Evolutionary conservation across 2,329 filamentous ascomycete species (phyloP).

Genomic region (Diaporthe sp.): DNA sequence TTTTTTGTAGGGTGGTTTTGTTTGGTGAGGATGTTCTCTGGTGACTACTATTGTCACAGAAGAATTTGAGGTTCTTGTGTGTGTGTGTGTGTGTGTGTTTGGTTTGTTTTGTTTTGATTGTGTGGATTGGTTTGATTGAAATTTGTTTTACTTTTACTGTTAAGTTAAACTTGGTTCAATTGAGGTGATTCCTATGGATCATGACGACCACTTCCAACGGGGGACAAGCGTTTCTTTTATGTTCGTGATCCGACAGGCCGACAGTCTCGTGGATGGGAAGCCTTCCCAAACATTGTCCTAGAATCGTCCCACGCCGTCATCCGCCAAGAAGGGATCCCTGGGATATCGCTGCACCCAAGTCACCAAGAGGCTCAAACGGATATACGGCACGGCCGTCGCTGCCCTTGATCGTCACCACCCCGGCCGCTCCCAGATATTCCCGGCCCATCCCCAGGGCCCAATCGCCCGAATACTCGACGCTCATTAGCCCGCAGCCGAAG

Average conservation of each 20-base stretch:
- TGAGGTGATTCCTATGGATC: neutral
- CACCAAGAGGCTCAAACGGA: constrained; percentile 23
- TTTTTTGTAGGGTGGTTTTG: neutral
- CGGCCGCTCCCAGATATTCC: constrained; percentile 24
- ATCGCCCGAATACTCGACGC: constrained; percentile 2
- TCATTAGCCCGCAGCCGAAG: constrained; percentile 20
- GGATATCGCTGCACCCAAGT: neutral
- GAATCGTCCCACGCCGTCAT: constrained; percentile 26
- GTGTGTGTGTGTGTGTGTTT: neutral
- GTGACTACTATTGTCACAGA: constrained; percentile 11
- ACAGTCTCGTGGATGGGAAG: neutral
- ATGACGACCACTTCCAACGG: neutral
- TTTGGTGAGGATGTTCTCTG: neutral
- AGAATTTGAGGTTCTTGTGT: neutral
- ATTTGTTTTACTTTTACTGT: neutral
- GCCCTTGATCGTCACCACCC: constrained; percentile 13
- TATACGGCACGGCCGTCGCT: constrained; percentile 1
- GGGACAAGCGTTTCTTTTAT: constrained; percentile 18
- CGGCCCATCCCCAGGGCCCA: constrained; percentile 26
- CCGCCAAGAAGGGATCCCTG: constrained; percentile 5
- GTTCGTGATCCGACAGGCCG: neutral
- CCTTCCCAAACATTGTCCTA: constrained; percentile 17
- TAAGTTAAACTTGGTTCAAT: constrained; percentile 24
- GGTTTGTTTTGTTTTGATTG: neutral
- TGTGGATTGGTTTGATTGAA: neutral